A percentile compares a stretch with the other conserved stretches of the same genome.
Evolutionary conservation across 2,329 filamentous ascomycete genomes (phyloP).

Genomic region (Trichothecium sympodiale): DNA sequence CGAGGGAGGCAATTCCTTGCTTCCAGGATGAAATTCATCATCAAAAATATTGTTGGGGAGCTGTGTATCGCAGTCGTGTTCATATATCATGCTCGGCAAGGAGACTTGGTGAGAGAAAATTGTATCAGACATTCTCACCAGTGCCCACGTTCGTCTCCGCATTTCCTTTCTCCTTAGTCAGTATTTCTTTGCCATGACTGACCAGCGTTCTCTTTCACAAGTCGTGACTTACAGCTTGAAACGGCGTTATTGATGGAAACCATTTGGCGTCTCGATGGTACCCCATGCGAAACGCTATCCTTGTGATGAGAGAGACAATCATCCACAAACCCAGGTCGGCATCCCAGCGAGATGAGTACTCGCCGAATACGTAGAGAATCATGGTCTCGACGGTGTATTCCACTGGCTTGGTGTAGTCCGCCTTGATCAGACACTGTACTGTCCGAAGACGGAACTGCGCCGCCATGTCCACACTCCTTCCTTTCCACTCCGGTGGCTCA

Average conservation of each 20-base stretch:
- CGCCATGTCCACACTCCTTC: conserved; percentile 48
- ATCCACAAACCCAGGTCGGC: conserved; percentile 58
- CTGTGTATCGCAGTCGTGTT: conserved; percentile 64
- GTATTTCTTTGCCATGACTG: too few species aligned
- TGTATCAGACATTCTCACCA: conserved; percentile 62
- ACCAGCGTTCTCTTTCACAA: too few species aligned
- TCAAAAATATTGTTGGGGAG: conserved; percentile 71
- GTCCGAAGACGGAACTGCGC: conserved; percentile 59
- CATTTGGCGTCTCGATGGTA: conserved; percentile 70
- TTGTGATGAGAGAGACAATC: conserved; percentile 42
- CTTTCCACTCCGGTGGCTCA: conserved; percentile 68
- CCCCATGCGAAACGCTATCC: conserved; percentile 57
- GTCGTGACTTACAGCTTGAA: conserved; percentile 56
- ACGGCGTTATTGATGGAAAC: conserved; percentile 60
- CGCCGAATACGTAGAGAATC: conserved; percentile 63
- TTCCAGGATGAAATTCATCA: conserved; percentile 63
- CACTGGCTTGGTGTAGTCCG: conserved; percentile 66
- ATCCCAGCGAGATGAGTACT: conserved; percentile 63
- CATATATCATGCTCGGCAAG: conserved; percentile 58
- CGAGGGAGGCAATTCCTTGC: conserved; percentile 55
- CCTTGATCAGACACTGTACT: conserved; percentile 65
- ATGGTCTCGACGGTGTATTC: conserved; percentile 71
- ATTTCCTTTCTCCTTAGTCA: conserved; percentile 45
- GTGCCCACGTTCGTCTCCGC: conserved; percentile 56
- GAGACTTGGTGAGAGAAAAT: conserved; percentile 67